These are phyloP conservation scores for Nicotiana rustica DNA, from an alignment of 305 asterid genomes.

Conservation along the genomic window DNA sequence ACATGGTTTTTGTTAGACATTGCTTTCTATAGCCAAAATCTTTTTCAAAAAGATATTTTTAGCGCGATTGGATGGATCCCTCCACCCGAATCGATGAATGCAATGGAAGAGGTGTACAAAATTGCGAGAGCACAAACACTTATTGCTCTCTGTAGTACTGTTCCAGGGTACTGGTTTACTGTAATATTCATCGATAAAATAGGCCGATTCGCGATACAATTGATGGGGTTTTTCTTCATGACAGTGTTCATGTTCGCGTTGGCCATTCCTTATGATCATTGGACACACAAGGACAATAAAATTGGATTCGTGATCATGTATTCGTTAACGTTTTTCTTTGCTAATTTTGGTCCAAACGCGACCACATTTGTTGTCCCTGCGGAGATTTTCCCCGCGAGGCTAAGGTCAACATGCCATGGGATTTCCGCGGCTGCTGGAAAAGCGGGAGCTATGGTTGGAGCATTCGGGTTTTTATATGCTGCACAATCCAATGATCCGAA, in stretches of 20 bases:
- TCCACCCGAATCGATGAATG: constrained; percentile 48
- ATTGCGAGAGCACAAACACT: constrained; percentile 58
- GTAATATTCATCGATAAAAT: constrained; percentile 52
- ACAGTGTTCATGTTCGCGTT: constrained; percentile 60
- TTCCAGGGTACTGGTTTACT: constrained; percentile 68
- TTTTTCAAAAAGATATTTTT: constrained; percentile 56
- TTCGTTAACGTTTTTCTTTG: constrained; percentile 57
- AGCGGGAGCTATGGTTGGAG: constrained; percentile 60
- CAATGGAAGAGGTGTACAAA: constrained; percentile 49
- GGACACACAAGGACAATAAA: constrained; percentile 46
- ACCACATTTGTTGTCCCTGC: constrained; percentile 68
- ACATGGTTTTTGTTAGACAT: constrained; percentile 65
- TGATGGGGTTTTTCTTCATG: constrained; percentile 70
- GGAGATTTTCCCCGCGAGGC: constrained; percentile 62
- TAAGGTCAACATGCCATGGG: constrained; percentile 65
- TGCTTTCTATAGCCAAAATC: constrained; percentile 56
- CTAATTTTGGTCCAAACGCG: constrained; percentile 64
- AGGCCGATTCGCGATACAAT: constrained; percentile 55
- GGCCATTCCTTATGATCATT: constrained; percentile 58
- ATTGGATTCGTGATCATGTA: constrained; percentile 57
- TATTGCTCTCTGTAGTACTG: constrained; percentile 55
- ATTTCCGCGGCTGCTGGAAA: constrained; percentile 69
- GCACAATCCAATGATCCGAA: constrained; percentile 41
- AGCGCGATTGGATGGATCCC: constrained; percentile 59
- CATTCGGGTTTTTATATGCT: constrained; percentile 56